Conservation (phyloP, 768 basidiomycete genomes). For the Pleurotus salmoneostramineus region DNA sequence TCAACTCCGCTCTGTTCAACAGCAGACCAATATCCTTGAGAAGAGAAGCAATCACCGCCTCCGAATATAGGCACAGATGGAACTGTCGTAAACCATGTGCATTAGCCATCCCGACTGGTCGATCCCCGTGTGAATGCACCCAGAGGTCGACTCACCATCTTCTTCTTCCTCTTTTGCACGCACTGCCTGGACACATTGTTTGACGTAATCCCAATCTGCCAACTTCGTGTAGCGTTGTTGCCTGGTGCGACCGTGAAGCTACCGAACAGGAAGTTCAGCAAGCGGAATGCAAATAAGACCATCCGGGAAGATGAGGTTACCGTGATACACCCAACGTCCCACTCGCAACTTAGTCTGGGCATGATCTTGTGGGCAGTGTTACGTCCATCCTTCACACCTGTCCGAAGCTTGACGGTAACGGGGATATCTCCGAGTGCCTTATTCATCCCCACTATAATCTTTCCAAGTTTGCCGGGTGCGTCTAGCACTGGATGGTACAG, state of each 20-base stretch:
- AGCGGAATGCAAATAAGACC: not conserved
- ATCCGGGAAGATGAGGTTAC: conserved; percentile 17
- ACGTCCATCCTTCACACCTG: conserved; percentile 85
- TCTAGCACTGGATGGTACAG: conserved; percentile 66
- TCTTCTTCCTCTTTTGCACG: conserved; percentile 68
- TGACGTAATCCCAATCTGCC: conserved; percentile 95
- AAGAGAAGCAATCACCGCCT: conserved; percentile 92
- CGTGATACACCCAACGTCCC: conserved; percentile 40
- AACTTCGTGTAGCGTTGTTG: conserved; percentile 92
- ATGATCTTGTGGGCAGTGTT: conserved; percentile 91
- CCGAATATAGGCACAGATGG: conserved; percentile 92
- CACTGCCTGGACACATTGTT: conserved; percentile 78
- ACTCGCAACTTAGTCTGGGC: conserved; percentile 64
- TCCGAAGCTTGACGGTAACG: conserved; percentile 87
- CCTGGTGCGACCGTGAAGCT: conserved; percentile 95
- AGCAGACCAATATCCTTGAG: conserved; percentile 74
- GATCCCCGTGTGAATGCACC: not conserved
- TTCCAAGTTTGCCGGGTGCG: conserved; percentile 74
- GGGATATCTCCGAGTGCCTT: conserved; percentile 87
- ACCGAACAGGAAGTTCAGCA: conserved; percentile 6
- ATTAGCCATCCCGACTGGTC: not conserved
- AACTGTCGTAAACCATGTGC: conserved; percentile 35
- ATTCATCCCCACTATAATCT: conserved; percentile 89
- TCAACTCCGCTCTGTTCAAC: conserved; percentile 84
- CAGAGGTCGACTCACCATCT: conserved; percentile 44